Evolutionary conservation across 192 early-diverging fungal species (phyloP), one percentile per base, ranked within the genome.

Genomic region (Rhizophagus prolifer): DNA sequence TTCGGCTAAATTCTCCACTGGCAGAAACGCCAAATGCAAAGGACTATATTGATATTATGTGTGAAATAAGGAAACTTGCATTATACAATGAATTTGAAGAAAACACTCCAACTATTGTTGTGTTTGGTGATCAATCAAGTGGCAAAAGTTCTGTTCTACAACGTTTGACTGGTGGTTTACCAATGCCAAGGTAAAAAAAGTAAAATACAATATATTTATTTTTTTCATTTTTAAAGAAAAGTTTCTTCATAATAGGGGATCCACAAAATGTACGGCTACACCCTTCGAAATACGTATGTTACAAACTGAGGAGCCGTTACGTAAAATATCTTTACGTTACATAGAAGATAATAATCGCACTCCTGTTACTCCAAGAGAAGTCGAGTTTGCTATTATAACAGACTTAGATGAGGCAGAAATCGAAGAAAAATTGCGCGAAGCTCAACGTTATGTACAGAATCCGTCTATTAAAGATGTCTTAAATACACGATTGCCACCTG

Each of bases 391-490:
- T 9, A 8, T 26, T 9, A 62, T 62, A 26, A 9, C 26, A 1
- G 23, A 62, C 0, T 13, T 25, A 10, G 23, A 12, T 4, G 10
- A 62, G 10, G 9, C 2, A 1, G 26, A 26, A 4, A 62, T 26
- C 0, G 61, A 62, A 28, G 10, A 1, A 3, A 62, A 28, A 62
- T 62, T 62, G 8, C 25, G 25, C 1, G 61, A 62, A 13, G 61
- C 61, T 62, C 61, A 62, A 28, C 60, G 60, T 62, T 62, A 62
- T 28, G n/a, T 62, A 14, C 61, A 13, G 25, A 62, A 62, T 26
- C 61, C 61, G 19, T 14, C 10, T 26, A 62, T 62, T 26, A 62
- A 0, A 54, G 16, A 54, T 54, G 6, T 54, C 7, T 4, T 21
- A 19, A 59, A 16, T 59, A 62, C 60, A 9, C 7, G 8, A 10